Base-by-base conservation (phyloP, 345 rosid species). In the Rhodamnia argentea region DNA sequence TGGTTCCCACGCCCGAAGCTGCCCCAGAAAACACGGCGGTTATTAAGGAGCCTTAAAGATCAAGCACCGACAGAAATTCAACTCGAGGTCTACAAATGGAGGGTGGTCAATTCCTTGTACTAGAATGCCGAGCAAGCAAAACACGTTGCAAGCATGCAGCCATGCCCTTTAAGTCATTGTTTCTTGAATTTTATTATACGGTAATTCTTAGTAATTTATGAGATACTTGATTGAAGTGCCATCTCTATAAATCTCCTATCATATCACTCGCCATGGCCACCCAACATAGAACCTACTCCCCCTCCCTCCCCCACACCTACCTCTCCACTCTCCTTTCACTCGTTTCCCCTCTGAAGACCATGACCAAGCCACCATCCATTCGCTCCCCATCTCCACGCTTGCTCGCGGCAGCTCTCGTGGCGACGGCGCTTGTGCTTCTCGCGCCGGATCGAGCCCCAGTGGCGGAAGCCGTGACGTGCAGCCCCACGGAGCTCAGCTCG, bases 381-480 rank as follows among this genome's bases (percentile, higher is more conserved):
- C 24, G 13, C 44, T 64, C 78, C 78, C 78, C 78, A 32, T 64
- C 78, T 32, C 13, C 78, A 64, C 78, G 24, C 44, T 16, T 32
- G 44, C 78, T 32, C 10, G 78, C 5, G 44, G 78, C 58, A n/a
- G 58, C 58, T 40, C 60, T 83, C 47, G 59, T 29, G 44, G 56
- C 14, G 58, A 23, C 54, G 27, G 54, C 53, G 84, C 55, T 50
- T 2, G 52, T 82, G 37, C 55, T 82, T 51, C 57, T 82, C 57
- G n/a, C 42, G 44, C 26, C 86, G 18, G 56, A 62, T 24, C 53
- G 86, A n/a, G 58, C 83, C 85, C 85, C n/a, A 2, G 57, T 84
- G 27, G 91, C 91, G 1, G 90, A 89, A 84, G 98, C 88, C 9
- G 96, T 86, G 88, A 87, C 87, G 20, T 95, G 98, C 84, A 92